Evolutionary conservation across 306 rosid species (phyloP).

Genomic region (Cercis canadensis): DNA sequence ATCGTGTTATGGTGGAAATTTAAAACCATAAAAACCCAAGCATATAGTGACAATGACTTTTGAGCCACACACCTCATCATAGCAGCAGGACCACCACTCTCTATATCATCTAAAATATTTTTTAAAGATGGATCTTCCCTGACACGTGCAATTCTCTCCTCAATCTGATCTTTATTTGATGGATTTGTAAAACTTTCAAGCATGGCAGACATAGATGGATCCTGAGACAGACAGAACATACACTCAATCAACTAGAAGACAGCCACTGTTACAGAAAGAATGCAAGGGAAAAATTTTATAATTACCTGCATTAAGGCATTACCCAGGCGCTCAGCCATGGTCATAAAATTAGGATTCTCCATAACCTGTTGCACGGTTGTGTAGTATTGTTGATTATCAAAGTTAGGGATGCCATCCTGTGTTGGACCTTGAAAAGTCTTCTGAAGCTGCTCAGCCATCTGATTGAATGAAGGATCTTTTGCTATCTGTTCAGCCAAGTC

Average conservation of each 20-base stretch:
- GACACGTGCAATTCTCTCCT: constrained; percentile 94
- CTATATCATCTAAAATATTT: constrained; percentile 95
- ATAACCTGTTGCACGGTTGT: constrained; percentile 97
- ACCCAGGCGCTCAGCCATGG: constrained; percentile 98
- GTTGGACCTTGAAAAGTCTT: constrained; percentile 79
- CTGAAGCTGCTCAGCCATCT: constrained; percentile 99
- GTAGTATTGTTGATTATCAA: constrained; percentile 85
- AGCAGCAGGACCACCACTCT: constrained; percentile 94
- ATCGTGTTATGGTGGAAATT: constrained; percentile 16
- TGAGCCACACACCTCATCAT: constrained; percentile 87
- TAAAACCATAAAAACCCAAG: constrained; percentile 19
- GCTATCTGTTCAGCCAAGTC: constrained; percentile 97
- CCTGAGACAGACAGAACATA: constrained; percentile 57
- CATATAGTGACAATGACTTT: constrained; percentile 1
- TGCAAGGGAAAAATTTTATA: neutral
- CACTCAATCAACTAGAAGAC: constrained; percentile 20
- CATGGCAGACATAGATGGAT: constrained; percentile 90
- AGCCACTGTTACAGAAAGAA: constrained; percentile 15
- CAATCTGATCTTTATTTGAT: constrained; percentile 83
- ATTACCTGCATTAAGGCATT: constrained; percentile 93
- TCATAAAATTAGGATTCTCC: constrained; percentile 97
- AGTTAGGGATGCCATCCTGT: constrained; percentile 73
- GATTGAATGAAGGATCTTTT: constrained; percentile 92
- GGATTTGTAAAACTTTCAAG: constrained; percentile 86
- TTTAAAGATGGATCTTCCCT: constrained; percentile 98